Evolutionary conservation across 2,329 filamentous ascomycete species (phyloP).

Genomic region (Paracoccidioides brasiliensis): DNA sequence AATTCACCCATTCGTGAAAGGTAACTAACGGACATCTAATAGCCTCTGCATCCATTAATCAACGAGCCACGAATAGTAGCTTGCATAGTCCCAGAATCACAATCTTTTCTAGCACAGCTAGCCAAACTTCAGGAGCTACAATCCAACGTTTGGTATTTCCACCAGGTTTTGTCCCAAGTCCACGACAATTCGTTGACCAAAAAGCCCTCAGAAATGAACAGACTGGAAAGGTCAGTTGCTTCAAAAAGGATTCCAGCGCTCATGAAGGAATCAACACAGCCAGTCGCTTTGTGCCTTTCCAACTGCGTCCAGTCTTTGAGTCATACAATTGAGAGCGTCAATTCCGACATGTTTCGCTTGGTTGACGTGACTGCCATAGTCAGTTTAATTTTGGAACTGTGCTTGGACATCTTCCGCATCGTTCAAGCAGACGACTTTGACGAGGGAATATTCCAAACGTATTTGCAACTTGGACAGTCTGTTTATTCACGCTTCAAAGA

Average conservation of each 20-base stretch:
- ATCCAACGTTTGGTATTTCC: conserved; percentile 23
- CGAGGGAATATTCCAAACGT: conserved; percentile 42
- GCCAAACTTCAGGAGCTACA: conserved; percentile 27
- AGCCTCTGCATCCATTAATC: conserved; percentile 28
- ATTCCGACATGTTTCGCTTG: conserved; percentile 15
- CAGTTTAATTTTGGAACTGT: conserved; percentile 29
- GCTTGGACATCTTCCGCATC: conserved; percentile 37
- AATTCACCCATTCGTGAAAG: neutral
- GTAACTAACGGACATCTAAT: conserved; percentile 12
- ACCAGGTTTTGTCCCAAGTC: conserved; percentile 21
- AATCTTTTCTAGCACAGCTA: conserved; percentile 16
- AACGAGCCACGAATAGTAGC: conserved; percentile 26
- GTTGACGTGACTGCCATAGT: conserved; percentile 16
- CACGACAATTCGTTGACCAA: conserved; percentile 22
- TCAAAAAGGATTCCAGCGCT: conserved; percentile 26
- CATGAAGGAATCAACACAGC: conserved; percentile 31
- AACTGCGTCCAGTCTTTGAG: conserved; percentile 26
- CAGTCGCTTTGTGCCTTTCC: conserved; percentile 26
- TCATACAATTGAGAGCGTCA: conserved; percentile 22
- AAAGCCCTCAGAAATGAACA: conserved; percentile 31
- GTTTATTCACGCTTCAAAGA: conserved; percentile 23
- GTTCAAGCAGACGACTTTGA: conserved; percentile 34
- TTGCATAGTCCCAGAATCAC: conserved; percentile 15
- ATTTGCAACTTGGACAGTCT: conserved; percentile 32
- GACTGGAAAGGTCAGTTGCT: conserved; percentile 29